phyloP scores from a whole-genome alignment of 2,329 filamentous ascomycete species.

The Pseudocercospora crystallina region DNA sequence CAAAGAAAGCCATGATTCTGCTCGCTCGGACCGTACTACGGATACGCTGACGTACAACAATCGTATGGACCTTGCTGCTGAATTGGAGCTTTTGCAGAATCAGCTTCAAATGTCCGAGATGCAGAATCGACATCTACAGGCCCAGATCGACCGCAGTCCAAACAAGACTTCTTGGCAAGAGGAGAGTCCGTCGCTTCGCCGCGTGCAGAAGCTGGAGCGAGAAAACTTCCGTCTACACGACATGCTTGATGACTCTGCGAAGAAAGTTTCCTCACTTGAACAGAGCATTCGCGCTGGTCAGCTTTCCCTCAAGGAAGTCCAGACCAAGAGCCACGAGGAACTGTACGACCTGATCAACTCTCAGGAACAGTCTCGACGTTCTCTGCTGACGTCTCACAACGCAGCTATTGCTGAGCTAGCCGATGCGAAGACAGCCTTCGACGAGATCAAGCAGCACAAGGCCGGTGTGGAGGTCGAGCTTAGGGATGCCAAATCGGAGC shows the following conservation, averaged over 20 bases:
- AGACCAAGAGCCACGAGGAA: constrained; percentile 91
- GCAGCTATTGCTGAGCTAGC: constrained; percentile 80
- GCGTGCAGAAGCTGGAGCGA: constrained; percentile 87
- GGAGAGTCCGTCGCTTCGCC: constrained; percentile 73
- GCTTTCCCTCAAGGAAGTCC: constrained; percentile 83
- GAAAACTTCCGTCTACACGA: constrained; percentile 90
- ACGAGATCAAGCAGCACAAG: constrained; percentile 80
- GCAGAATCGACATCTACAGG: constrained; percentile 90
- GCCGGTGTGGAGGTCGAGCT: constrained; percentile 80
- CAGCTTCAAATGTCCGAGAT: constrained; percentile 92
- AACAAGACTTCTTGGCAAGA: constrained; percentile 62
- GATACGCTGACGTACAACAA: constrained; percentile 84
- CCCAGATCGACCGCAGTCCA: constrained; percentile 72
- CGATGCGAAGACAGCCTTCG: constrained; percentile 82
- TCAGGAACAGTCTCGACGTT: constrained; percentile 84
- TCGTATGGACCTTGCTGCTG: constrained; percentile 84
- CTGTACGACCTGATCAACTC: constrained; percentile 88
- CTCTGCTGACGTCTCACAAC: constrained; percentile 80
- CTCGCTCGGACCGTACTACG: constrained; percentile 78
- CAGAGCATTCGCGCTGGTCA: constrained; percentile 83
- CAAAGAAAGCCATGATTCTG: constrained; percentile 71
- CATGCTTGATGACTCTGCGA: constrained; percentile 88
- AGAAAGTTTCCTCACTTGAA: constrained; percentile 87
- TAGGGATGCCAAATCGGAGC: constrained; percentile 77
- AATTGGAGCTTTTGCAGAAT: constrained; percentile 89